Percentiles rank a stretch among this genome's conserved stretches.
These are phyloP conservation scores for Pichia eremophila DNA, from an alignment of 805 yeast species.

Conservation along the genomic window DNA sequence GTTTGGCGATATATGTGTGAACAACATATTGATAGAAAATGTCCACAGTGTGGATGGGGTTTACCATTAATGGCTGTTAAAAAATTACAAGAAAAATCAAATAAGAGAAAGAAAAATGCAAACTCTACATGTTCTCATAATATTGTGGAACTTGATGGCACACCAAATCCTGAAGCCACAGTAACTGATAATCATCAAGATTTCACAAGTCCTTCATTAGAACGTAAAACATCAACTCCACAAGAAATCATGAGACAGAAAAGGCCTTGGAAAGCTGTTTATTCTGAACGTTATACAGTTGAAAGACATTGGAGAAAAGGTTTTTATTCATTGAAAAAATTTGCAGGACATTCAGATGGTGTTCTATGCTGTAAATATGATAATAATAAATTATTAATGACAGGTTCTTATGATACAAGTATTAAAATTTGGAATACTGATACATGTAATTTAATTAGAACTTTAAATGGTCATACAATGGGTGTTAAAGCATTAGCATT, in stretches of 20 bases:
- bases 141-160: background rate
- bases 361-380: slow-evolving; percentile 82
- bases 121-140: background rate
- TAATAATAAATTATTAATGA: slow-evolving; percentile 63
- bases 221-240: background rate
- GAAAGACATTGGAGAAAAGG: slow-evolving; percentile 96
- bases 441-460: slow-evolving; percentile 65
- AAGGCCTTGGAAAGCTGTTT: slow-evolving; percentile 94
- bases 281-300: slow-evolving; percentile 80
- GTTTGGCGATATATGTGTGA: slow-evolving; percentile 99
- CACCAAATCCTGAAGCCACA: background rate
- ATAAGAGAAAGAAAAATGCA: background rate
- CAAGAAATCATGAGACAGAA: slow-evolving; percentile 28
- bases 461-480: slow-evolving; percentile 80
- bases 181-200: background rate
- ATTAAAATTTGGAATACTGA: slow-evolving; percentile 89
- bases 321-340: slow-evolving; percentile 48
- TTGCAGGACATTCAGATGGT: slow-evolving; percentile 80
- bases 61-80: slow-evolving; percentile 88
- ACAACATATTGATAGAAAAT: slow-evolving; percentile 94
- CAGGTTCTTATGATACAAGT: slow-evolving; percentile 88
- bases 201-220: background rate
- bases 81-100: slow-evolving; percentile 28
- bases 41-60: slow-evolving; percentile 99
- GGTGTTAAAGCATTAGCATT: slow-evolving; percentile 81